These are phyloP conservation scores for Arthrobotrys megalospora DNA, from an alignment of 2,329 filamentous ascomycete species.

Conservation along the genomic window DNA sequence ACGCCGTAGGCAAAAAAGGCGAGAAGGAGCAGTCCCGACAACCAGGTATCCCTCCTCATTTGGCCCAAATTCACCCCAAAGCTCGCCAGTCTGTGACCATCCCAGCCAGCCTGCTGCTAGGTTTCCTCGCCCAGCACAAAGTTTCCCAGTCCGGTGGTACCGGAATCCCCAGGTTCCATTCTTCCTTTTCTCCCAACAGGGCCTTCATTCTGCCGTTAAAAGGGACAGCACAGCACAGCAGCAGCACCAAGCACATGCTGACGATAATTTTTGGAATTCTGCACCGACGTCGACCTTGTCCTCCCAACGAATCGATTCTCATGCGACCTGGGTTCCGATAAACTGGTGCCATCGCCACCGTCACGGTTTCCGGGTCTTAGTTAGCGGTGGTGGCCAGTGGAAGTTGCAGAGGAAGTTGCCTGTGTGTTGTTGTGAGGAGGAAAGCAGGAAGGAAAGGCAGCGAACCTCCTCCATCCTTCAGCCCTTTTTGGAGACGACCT, in stretches of 20 bases:
- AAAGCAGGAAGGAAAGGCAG: not conserved
- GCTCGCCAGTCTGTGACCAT: constrained; percentile 25
- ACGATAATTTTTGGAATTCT: constrained; percentile 29
- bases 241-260: constrained; percentile 25
- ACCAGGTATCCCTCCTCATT: constrained; percentile 54
- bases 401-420: not conserved
- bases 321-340: constrained; percentile 29
- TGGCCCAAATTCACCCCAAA: constrained; percentile 44
- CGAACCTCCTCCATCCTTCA: constrained; percentile 12
- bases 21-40: constrained; percentile 41
- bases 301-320: constrained; percentile 27
- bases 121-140: constrained; percentile 10
- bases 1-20: constrained; percentile 28
- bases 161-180: constrained; percentile 39
- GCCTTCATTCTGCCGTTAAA: constrained; percentile 24
- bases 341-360: constrained; percentile 26
- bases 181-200: constrained; percentile 28
- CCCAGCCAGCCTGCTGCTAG: constrained; percentile 21
- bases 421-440: constrained; percentile 26
- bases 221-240: constrained; percentile 30
- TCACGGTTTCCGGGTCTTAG: constrained; percentile 19
- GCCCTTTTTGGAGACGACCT: constrained; percentile 21
- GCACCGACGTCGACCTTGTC: constrained; percentile 25
- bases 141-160: constrained; percentile 56
- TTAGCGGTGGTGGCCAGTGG: not conserved